phyloP scores from a whole-genome alignment of 345 rosid genomes.

The Nasturtium officinale region DNA sequence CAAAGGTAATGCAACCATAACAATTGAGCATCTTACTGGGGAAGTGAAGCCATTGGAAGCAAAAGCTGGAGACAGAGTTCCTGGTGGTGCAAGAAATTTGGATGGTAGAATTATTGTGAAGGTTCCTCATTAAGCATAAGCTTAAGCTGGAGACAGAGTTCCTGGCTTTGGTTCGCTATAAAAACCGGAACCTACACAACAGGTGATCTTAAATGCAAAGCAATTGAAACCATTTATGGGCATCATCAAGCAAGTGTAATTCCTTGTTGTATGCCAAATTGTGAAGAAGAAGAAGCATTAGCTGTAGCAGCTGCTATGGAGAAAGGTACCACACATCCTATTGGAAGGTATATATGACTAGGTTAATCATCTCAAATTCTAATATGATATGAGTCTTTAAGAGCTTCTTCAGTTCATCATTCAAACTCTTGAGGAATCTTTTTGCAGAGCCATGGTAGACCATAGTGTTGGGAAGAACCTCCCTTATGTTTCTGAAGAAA shows the following conservation, averaged over 20 bases:
- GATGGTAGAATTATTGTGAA: slow-evolving; percentile 87
- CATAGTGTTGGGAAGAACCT: slow-evolving; percentile 83
- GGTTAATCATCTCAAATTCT: not conserved
- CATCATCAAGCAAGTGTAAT: slow-evolving; percentile 50
- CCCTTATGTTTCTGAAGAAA: slow-evolving; percentile 74
- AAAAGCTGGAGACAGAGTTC: slow-evolving; percentile 74
- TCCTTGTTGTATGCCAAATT: slow-evolving; percentile 70
- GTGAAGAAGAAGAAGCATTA: slow-evolving; percentile 89
- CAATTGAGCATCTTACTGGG: slow-evolving; percentile 86
- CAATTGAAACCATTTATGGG: slow-evolving; percentile 89
- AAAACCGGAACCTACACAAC: slow-evolving; percentile 97
- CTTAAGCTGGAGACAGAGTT: too few relatives aligned
- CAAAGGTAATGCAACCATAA: slow-evolving; percentile 79
- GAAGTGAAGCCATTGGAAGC: slow-evolving; percentile 84
- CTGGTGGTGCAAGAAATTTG: slow-evolving; percentile 88
- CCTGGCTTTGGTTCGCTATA: too few relatives aligned
- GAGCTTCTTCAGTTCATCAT: not conserved
- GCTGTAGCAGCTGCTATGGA: slow-evolving; percentile 98
- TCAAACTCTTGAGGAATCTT: not conserved
- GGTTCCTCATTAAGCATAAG: too few relatives aligned
- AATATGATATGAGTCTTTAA: not conserved
- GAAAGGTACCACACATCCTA: slow-evolving; percentile 96
- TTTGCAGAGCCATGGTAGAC: slow-evolving; percentile 84
- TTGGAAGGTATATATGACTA: slow-evolving; percentile 65
- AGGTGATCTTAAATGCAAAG: slow-evolving; percentile 89